Conservation (phyloP, 2,329 filamentous ascomycete genomes). For the Penicillium sp. region DNA sequence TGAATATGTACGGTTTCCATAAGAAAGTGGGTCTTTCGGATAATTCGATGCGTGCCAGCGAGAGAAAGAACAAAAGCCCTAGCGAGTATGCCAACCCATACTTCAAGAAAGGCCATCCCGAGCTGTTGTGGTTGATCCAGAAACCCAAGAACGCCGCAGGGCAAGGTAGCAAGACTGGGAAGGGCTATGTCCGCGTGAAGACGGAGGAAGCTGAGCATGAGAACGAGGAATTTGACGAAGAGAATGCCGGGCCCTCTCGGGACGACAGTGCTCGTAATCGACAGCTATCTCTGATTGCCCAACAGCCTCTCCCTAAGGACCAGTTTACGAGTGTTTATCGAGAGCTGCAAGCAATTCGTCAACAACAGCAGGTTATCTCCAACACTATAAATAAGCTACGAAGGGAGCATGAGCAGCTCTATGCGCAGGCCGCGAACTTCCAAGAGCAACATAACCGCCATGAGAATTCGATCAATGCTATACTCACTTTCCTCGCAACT, state of each 20-base stretch:
- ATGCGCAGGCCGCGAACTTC: slow-evolving; percentile 85
- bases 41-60: slow-evolving; percentile 96
- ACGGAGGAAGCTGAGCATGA: slow-evolving; percentile 66
- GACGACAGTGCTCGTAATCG: slow-evolving; percentile 43
- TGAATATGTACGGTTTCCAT: slow-evolving; percentile 70
- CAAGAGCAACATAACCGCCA: slow-evolving; percentile 94
- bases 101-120: slow-evolving; percentile 90
- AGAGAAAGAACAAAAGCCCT: slow-evolving; percentile 95
- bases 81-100: slow-evolving; percentile 98
- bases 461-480: slow-evolving; percentile 98
- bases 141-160: slow-evolving; percentile 79
- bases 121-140: slow-evolving; percentile 93
- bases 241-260: slow-evolving; percentile 38
- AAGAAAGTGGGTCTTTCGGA: slow-evolving; percentile 86
- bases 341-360: slow-evolving; percentile 80
- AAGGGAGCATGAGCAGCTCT: slow-evolving; percentile 84
- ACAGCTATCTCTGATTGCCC: slow-evolving; percentile 49
- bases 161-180: slow-evolving; percentile 58
- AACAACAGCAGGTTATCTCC: slow-evolving; percentile 85
- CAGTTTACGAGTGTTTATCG: slow-evolving; percentile 78
- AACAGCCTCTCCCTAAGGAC: slow-evolving; percentile 63
- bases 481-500: slow-evolving; percentile 93
- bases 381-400: slow-evolving; percentile 79
- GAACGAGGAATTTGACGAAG: slow-evolving; percentile 64
- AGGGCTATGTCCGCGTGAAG: slow-evolving; percentile 47